phyloP scores from a whole-genome alignment of 2,329 filamentous ascomycete genomes.

The Penicillium decumbens region DNA sequence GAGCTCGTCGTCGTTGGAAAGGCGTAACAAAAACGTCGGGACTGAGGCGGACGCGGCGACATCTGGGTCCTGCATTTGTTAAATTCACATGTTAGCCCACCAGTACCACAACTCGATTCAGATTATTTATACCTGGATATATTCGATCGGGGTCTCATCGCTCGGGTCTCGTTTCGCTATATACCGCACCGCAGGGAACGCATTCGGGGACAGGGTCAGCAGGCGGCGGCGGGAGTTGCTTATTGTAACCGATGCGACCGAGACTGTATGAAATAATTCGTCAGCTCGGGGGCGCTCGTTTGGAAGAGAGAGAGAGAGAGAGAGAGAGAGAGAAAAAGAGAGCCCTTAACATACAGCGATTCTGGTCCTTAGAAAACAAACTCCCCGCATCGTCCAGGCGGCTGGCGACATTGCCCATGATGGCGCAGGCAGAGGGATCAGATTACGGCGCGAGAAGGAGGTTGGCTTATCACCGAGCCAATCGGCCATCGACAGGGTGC shows the following conservation, averaged over 20 bases:
- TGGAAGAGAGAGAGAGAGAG: background rate
- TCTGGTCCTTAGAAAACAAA: conserved; percentile 86
- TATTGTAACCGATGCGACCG: conserved; percentile 76
- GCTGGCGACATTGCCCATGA: conserved; percentile 91
- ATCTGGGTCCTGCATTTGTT: conserved; percentile 67
- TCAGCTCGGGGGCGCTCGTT: conserved; percentile 10
- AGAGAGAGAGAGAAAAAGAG: background rate
- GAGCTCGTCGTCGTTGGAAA: conserved; percentile 87
- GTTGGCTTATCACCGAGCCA: conserved; percentile 27
- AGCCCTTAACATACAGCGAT: conserved; percentile 61
- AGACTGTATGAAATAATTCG: conserved; percentile 55
- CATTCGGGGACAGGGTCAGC: conserved; percentile 75
- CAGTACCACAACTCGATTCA: background rate
- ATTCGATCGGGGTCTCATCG: conserved; percentile 77
- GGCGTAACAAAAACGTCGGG: conserved; percentile 77
- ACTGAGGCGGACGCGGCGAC: conserved; percentile 39
- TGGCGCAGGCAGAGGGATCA: conserved; percentile 34
- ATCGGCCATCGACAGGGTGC: conserved; percentile 34
- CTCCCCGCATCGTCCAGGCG: conserved; percentile 73
- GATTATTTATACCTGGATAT: conserved; percentile 68
- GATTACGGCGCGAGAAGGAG: conserved; percentile 27
- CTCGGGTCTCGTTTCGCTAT: conserved; percentile 65
- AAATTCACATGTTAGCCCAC: conserved; percentile 2
- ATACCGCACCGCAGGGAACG: conserved; percentile 77
- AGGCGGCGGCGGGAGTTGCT: conserved; percentile 74